Base-by-base conservation (phyloP, 805 yeast genomes). In the Saturnispora sanitii region DNA sequence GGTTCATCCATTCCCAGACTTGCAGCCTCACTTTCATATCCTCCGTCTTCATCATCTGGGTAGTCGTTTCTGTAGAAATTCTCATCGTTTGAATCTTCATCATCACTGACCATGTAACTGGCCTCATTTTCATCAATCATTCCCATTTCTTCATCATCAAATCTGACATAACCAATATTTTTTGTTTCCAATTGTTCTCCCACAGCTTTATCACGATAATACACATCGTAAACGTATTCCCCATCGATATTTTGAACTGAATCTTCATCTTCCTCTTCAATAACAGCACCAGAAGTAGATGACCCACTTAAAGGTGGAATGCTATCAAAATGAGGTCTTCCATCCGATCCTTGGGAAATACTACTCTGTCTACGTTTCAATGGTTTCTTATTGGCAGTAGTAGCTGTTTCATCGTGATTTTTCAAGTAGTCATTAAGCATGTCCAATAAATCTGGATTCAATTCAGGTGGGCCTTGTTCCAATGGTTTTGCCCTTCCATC, bases 221-320 rank as follows among this genome's bases (percentile, higher is more conserved):
- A 90, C 9, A 90, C 87, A 60, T 90, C 98, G 54, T 86, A 90
- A 16, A 90, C 97, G 50, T 85, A 90, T 33, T 84, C 95, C n/a
- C 40, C 41, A 18, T 51, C 33, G 9, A 27, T 31, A 4, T 36
- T 19, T 16, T 15, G 19, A 16, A 27, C 13, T 9, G 9, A 6
- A 22, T 22, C 9, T 22, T 17, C 33, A 5, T 30, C 20, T 17
- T 30, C 33, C 20, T 32, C 35, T 4, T 32, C 44, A 12, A 35
- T 39, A 8, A 40, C 42, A 7, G 22, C 44, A 13, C 37, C 25
- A 2, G 35, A 43, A 23, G 71, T 64, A 3, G 61, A 61, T 35
- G 56, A 66, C 12, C 28, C 33, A n/a, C 19, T 17, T 9, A 9
- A 26, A 7, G 11, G 12, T 9, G 22, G 20, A 20, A n/a, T 4